Conservation (phyloP, 495 filamentous ascomycete species). For the Aspergillus asperescens region DNA sequence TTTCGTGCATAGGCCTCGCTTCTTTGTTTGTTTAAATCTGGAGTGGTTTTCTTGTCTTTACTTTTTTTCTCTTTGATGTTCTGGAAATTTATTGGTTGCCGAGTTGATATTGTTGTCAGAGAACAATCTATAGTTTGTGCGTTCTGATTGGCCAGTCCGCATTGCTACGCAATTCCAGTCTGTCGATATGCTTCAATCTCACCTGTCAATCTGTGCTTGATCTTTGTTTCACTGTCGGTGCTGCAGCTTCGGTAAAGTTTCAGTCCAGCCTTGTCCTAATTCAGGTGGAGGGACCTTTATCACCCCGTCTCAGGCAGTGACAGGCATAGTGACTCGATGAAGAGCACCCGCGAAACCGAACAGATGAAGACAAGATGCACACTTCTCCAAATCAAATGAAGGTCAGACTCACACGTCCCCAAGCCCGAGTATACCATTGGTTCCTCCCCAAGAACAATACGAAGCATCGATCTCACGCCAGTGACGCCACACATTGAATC, state of each 20-base stretch:
- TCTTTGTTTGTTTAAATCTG: slow-evolving; percentile 5
- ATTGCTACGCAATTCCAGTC: background rate
- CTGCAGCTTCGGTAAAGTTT: background rate
- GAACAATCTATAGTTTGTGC: slow-evolving; percentile 18
- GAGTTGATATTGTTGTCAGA: slow-evolving; percentile 20
- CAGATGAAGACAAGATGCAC: too few relatives aligned
- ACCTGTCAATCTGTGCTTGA: background rate
- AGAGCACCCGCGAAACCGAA: too few relatives aligned
- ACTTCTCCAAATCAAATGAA: background rate
- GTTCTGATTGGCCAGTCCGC: slow-evolving; percentile 5
- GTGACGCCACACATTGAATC: background rate
- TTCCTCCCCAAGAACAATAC: slow-evolving; percentile 17
- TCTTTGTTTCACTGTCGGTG: too few relatives aligned
- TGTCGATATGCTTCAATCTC: background rate
- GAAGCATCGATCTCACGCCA: background rate
- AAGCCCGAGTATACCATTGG: background rate
- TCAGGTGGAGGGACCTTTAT: background rate
- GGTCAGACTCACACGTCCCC: too few relatives aligned
- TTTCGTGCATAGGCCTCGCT: background rate
- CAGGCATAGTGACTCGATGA: too few relatives aligned
- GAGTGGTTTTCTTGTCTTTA: slow-evolving; percentile 3
- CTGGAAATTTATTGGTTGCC: background rate
- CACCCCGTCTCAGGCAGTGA: background rate
- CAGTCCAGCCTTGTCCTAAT: background rate
- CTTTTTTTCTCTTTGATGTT: slow-evolving; percentile 13